These are phyloP conservation scores for Penicillium polonicum DNA, from an alignment of 2,329 filamentous ascomycete genomes.

Conservation along the genomic window DNA sequence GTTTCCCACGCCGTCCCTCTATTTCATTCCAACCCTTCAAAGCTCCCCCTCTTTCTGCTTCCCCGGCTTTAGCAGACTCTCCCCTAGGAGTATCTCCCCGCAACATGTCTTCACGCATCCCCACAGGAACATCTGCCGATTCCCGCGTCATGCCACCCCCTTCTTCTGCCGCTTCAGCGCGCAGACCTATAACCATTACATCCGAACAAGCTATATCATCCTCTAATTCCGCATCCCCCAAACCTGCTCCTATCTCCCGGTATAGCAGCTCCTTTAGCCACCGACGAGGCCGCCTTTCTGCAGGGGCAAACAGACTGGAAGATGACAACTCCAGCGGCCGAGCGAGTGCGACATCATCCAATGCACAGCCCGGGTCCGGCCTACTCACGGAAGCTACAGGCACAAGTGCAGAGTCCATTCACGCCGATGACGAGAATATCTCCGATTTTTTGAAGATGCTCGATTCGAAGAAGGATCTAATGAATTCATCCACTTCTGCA, in stretches of 20 bases:
- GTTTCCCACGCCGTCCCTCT: conserved; percentile 68
- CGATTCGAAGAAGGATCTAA: conserved; percentile 84
- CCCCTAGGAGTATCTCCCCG: conserved; percentile 54
- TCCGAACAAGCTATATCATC: conserved; percentile 63
- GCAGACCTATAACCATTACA: conserved; percentile 52
- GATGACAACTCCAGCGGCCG: conserved; percentile 60
- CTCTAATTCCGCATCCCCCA: conserved; percentile 72
- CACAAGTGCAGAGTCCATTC: conserved; percentile 63
- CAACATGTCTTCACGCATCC: conserved; percentile 45
- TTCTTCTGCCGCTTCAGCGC: conserved; percentile 37
- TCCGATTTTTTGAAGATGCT: conserved; percentile 88
- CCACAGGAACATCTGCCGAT: conserved; percentile 41
- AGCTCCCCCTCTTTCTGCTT: conserved; percentile 88
- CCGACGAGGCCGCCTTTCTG: conserved; percentile 72
- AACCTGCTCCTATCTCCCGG: conserved; percentile 71
- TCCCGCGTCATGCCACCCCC: conserved; percentile 41
- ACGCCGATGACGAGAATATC: conserved; percentile 86
- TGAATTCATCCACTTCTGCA: conserved; percentile 58
- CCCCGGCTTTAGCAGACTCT: conserved; percentile 61
- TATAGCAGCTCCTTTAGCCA: conserved; percentile 96
- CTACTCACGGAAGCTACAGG: conserved; percentile 69
- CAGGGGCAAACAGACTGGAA: conserved; percentile 61
- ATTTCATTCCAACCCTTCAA: conserved; percentile 96
- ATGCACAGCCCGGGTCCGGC: conserved; percentile 69
- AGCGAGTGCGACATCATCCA: conserved; percentile 52